Evolutionary conservation across 441 rosid species (phyloP).

Genomic region (Jatropha multifida): DNA sequence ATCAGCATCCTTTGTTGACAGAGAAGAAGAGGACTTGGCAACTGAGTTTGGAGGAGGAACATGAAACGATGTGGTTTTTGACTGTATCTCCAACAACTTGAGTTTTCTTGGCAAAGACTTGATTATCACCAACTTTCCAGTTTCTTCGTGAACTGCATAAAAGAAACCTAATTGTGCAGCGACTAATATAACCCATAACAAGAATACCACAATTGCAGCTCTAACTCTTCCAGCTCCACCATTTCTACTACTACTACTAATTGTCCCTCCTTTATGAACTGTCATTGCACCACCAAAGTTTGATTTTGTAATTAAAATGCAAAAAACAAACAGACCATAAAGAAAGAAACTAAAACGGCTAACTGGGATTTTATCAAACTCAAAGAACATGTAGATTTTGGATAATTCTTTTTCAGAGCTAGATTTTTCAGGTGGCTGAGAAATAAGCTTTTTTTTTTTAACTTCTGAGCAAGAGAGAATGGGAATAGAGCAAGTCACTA

Average conservation of each 20-base stretch:
- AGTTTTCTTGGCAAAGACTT: constrained; percentile 48
- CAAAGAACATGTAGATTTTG: not conserved
- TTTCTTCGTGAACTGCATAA: constrained; percentile 39
- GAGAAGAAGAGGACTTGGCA: too few species aligned
- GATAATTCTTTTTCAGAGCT: too few species aligned
- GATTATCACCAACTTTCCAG: constrained; percentile 8
- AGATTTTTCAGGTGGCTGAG: not conserved
- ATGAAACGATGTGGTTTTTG: constrained; percentile 21
- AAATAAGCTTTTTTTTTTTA: not conserved
- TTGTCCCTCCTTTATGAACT: constrained; percentile 29
- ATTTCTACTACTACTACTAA: constrained; percentile 27
- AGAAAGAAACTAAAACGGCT: too few species aligned
- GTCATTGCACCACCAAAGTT: constrained; percentile 37
- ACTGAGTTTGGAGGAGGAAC: constrained; percentile 29
- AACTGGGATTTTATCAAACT: not conserved
- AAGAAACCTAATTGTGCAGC: constrained; percentile 43
- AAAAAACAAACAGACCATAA: not conserved
- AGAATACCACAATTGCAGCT: constrained; percentile 26
- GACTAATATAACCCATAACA: constrained; percentile 50
- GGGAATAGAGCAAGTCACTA: too few species aligned
- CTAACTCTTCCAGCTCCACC: constrained; percentile 18
- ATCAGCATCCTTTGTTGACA: too few species aligned
- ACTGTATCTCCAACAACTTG: constrained; percentile 25
- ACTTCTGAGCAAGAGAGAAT: not conserved
- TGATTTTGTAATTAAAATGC: not conserved